phyloP scores from a whole-genome alignment of 768 basidiomycete species.

The Atractiella rhizophila region DNA sequence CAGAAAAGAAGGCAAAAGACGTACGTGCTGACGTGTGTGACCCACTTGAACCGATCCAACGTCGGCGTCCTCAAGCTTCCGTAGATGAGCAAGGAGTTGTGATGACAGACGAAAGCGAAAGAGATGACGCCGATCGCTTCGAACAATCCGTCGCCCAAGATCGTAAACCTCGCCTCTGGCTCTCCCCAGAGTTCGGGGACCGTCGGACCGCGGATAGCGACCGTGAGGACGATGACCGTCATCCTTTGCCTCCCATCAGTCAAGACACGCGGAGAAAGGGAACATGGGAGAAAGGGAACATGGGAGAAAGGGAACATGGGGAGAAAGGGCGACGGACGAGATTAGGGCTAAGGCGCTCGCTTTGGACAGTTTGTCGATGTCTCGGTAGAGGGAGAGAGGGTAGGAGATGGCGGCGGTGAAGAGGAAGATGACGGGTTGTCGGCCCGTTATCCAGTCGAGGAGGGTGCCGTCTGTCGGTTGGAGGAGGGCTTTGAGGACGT shows the following conservation, averaged over 20 bases:
- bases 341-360: slow-evolving; percentile 72
- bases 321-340: slow-evolving; percentile 15
- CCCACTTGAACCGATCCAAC: slow-evolving; percentile 67
- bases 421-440: slow-evolving; percentile 65
- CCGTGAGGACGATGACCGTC: slow-evolving; percentile 68
- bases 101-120: slow-evolving; percentile 91
- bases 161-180: slow-evolving; percentile 42
- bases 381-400: slow-evolving; percentile 80
- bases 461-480: slow-evolving; percentile 40
- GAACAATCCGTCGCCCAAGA: slow-evolving; percentile 58
- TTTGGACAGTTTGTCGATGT: slow-evolving; percentile 86
- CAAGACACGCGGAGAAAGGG: background rate
- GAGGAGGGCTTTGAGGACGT: slow-evolving; percentile 67
- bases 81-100: slow-evolving; percentile 90
- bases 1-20: no score
- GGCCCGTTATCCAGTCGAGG: slow-evolving; percentile 53
- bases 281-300: background rate
- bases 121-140: slow-evolving; percentile 86
- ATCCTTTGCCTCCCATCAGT: slow-evolving; percentile 30
- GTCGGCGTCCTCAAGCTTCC: slow-evolving; percentile 80
- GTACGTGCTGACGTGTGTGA: slow-evolving; percentile 73
- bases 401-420: slow-evolving; percentile 71
- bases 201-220: slow-evolving; percentile 56
- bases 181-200: slow-evolving; percentile 55
- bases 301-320: background rate